Percentiles rank a stretch among this genome's conserved stretches.
These are phyloP conservation scores for Sicyos edulis DNA, from an alignment of 306 rosid species.

Conservation along the genomic window DNA sequence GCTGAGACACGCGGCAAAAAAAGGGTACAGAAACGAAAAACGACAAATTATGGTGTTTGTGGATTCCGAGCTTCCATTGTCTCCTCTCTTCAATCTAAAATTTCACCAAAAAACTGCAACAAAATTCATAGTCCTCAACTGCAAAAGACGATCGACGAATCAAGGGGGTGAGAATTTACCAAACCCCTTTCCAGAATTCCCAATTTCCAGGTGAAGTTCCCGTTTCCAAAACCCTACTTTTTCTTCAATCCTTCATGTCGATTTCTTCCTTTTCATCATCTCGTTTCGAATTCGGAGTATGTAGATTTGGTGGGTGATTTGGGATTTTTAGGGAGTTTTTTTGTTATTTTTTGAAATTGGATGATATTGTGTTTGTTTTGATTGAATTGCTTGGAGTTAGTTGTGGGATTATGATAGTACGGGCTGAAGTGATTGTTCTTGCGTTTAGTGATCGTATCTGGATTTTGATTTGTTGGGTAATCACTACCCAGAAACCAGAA, in stretches of 20 bases:
- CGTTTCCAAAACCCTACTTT: slow-evolving; percentile 15
- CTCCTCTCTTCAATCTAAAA: not conserved
- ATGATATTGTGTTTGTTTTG: not conserved
- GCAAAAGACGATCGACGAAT: not conserved
- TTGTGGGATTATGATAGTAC: not conserved
- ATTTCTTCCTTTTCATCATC: not conserved
- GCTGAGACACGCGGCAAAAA: not conserved
- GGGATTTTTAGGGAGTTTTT: not conserved
- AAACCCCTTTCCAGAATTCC: not conserved
- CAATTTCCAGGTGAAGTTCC: not conserved
- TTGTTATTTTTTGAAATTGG: not conserved
- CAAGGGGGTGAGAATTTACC: not conserved
- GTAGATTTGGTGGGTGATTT: not conserved
- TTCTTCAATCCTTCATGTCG: no score
- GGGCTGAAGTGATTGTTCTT: not conserved
- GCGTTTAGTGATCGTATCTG: not conserved
- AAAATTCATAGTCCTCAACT: not conserved
- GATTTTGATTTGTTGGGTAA: not conserved
- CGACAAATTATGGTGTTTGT: not conserved
- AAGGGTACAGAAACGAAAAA: not conserved
- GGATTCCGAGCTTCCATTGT: not conserved
- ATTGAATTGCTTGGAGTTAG: slow-evolving; percentile 5
- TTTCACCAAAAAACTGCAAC: not conserved
- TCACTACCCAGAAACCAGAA: not conserved
- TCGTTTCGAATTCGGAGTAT: not conserved